These are phyloP conservation scores for Lactifluus piperatus DNA, from an alignment of 768 basidiomycete genomes.

Conservation along the genomic window DNA sequence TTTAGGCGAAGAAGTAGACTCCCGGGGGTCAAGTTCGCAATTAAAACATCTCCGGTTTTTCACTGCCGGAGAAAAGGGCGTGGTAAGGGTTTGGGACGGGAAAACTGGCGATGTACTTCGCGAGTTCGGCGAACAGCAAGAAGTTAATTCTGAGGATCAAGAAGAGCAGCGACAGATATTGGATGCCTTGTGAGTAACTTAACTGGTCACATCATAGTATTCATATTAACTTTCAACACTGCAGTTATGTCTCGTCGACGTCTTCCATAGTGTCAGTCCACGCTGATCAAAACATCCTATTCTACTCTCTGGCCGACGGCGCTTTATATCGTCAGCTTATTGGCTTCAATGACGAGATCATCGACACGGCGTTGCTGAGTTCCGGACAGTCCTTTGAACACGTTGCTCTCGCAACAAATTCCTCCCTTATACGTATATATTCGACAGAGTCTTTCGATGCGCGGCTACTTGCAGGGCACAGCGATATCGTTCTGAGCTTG, in stretches of 20 bases:
- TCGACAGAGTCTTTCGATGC: slow-evolving; percentile 68
- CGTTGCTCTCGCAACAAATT: slow-evolving; percentile 95
- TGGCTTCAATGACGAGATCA: slow-evolving; percentile 97
- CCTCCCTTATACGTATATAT: slow-evolving; percentile 89
- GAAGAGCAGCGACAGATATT: slow-evolving; percentile 83
- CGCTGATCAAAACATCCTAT: slow-evolving; percentile 95
- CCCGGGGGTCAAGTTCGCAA: slow-evolving; percentile 35
- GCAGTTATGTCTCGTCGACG: slow-evolving; percentile 58
- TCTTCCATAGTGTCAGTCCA: slow-evolving; percentile 75
- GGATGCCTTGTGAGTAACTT: slow-evolving; percentile 64
- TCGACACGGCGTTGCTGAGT: slow-evolving; percentile 77
- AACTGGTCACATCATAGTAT: neutral
- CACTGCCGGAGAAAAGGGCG: slow-evolving; percentile 88
- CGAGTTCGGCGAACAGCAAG: slow-evolving; percentile 44
- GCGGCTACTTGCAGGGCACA: slow-evolving; percentile 79
- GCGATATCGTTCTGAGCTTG: slow-evolving; percentile 83
- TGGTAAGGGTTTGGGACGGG: slow-evolving; percentile 80
- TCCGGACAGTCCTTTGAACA: slow-evolving; percentile 40
- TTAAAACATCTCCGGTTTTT: slow-evolving; percentile 53
- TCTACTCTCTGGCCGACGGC: slow-evolving; percentile 68
- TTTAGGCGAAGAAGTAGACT: slow-evolving; percentile 42
- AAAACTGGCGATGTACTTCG: slow-evolving; percentile 53
- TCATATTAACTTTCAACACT: slow-evolving; percentile 5
- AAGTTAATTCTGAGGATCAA: slow-evolving; percentile 40
- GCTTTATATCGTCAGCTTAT: slow-evolving; percentile 72